These are phyloP conservation scores for Fraxinus dipetala DNA, from an alignment of 305 asterid genomes.

Conservation along the genomic window DNA sequence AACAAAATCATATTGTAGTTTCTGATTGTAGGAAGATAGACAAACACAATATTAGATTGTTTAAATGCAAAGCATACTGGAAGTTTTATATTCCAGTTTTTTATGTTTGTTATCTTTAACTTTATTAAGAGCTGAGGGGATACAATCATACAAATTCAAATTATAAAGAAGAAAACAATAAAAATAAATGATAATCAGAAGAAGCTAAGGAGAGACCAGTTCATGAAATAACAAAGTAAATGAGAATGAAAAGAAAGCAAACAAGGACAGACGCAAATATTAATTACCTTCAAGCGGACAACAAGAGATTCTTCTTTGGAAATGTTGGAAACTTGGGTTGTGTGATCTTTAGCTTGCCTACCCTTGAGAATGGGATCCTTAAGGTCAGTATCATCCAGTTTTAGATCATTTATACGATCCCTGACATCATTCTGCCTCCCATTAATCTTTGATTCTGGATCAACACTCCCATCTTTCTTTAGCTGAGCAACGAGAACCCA, in stretches of 20 bases:
- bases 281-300: conserved; percentile 67
- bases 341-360: conserved; percentile 32
- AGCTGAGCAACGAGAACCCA: conserved; percentile 99
- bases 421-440: conserved; percentile 34
- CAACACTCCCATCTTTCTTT: conserved; percentile 60
- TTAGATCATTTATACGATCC: conserved; percentile 34
- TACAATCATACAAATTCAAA: neutral
- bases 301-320: conserved; percentile 83
- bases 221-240: neutral
- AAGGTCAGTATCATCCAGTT: conserved; percentile 36
- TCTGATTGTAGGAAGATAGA: neutral
- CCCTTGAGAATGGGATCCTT: conserved; percentile 37
- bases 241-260: neutral
- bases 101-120: neutral
- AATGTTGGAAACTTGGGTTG: conserved; percentile 37
- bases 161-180: neutral
- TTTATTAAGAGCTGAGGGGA: neutral
- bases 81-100: neutral
- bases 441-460: conserved; percentile 45
- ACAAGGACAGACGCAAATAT: neutral
- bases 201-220: neutral
- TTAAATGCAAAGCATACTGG: neutral
- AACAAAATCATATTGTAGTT: conserved; percentile 11
- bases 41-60: neutral
- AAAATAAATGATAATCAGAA: neutral